phyloP scores from a whole-genome alignment of 2,329 filamentous ascomycete species.

The Pyricularia pennisetigena region DNA sequence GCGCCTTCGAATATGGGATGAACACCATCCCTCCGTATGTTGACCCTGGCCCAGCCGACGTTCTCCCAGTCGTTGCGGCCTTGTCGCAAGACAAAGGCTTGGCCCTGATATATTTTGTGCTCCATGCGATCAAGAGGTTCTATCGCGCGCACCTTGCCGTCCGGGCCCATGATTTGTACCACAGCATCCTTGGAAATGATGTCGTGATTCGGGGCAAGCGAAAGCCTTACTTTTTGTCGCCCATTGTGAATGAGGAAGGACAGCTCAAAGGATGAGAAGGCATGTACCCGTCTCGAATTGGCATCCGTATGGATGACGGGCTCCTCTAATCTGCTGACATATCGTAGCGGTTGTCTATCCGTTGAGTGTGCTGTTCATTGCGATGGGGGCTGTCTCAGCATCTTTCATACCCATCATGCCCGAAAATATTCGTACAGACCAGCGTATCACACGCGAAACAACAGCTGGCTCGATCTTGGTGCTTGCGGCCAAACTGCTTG shows the following conservation, averaged over 20 bases:
- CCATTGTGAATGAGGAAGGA: constrained; percentile 64
- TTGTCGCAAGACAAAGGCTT: constrained; percentile 57
- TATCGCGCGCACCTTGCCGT: constrained; percentile 58
- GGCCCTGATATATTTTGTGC: constrained; percentile 79
- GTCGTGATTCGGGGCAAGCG: constrained; percentile 84
- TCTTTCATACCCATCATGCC: not conserved
- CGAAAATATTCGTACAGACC: constrained; percentile 9
- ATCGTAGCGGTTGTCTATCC: constrained; percentile 65
- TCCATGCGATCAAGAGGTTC: constrained; percentile 62
- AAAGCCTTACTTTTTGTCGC: constrained; percentile 63
- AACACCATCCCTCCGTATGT: constrained; percentile 65
- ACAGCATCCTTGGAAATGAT: constrained; percentile 68
- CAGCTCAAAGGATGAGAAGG: constrained; percentile 75
- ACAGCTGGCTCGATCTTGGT: not conserved
- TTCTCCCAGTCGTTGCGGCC: constrained; percentile 60
- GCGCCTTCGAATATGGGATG: constrained; percentile 81
- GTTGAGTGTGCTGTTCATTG: constrained; percentile 43
- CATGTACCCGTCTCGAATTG: constrained; percentile 67
- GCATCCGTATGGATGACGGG: constrained; percentile 72
- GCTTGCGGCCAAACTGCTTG: not conserved
- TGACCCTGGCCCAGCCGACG: constrained; percentile 80
- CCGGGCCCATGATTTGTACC: constrained; percentile 59
- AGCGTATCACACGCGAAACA: constrained; percentile 8
- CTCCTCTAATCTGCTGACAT: constrained; percentile 64
- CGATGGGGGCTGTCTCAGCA: not conserved